phyloP scores from a whole-genome alignment of 2,329 filamentous ascomycete genomes.

The Thermoascus crustaceus region DNA sequence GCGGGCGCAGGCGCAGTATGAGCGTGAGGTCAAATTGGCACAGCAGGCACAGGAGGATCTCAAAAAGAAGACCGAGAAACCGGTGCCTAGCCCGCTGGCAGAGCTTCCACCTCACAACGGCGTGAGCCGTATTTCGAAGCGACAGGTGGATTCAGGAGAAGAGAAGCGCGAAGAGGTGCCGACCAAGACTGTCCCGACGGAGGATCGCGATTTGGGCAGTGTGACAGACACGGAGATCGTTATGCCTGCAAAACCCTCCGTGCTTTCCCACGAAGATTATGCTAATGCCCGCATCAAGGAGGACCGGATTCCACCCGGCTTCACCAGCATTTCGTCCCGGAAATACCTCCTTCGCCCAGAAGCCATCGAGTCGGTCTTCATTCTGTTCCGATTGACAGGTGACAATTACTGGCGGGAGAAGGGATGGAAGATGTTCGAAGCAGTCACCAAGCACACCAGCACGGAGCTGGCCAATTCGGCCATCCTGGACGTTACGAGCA shows the following conservation, averaged over 20 bases:
- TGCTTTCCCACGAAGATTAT: slow-evolving; percentile 33
- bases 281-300: slow-evolving; percentile 32
- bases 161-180: slow-evolving; percentile 5
- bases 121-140: not conserved
- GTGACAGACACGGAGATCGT: no score
- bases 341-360: slow-evolving; percentile 51
- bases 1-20: slow-evolving; percentile 17
- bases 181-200: slow-evolving; percentile 5
- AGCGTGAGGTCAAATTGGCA: slow-evolving; percentile 8
- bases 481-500: slow-evolving; percentile 56
- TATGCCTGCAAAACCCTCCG: slow-evolving; percentile 11
- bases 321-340: slow-evolving; percentile 29
- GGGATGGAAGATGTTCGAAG: slow-evolving; percentile 67
- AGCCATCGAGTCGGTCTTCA: slow-evolving; percentile 72
- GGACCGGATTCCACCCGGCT: slow-evolving; percentile 36
- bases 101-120: not conserved
- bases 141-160: not conserved
- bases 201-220: no score
- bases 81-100: not conserved
- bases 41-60: slow-evolving; percentile 2
- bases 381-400: slow-evolving; percentile 67
- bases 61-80: slow-evolving; percentile 2
- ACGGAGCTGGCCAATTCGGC: slow-evolving; percentile 57
- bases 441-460: slow-evolving; percentile 53
- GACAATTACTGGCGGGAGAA: slow-evolving; percentile 57